phyloP scores from a whole-genome alignment of 768 basidiomycete genomes.

The Leccinum variicolor region DNA sequence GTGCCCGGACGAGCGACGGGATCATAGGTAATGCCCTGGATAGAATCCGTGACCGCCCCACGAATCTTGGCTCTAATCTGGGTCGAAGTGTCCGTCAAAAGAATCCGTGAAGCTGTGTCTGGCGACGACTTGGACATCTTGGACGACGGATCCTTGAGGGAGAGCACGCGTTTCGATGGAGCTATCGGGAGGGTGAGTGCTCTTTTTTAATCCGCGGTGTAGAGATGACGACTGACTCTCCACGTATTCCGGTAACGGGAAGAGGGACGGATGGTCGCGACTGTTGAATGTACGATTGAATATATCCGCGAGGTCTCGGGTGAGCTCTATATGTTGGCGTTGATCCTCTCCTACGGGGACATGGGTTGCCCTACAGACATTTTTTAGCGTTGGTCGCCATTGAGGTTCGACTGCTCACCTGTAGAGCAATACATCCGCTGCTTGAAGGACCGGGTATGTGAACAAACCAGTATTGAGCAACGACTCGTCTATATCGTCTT shows the following conservation, averaged over 20 bases:
- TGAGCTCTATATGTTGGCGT: conserved; percentile 88
- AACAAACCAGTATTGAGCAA: conserved; percentile 82
- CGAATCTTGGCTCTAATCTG: conserved; percentile 71
- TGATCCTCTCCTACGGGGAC: conserved; percentile 98
- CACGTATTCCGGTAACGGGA: conserved; percentile 69
- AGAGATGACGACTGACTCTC: conserved; percentile 53
- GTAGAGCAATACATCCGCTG: conserved; percentile 88
- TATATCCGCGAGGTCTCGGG: conserved; percentile 74
- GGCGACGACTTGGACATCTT: conserved; percentile 98
- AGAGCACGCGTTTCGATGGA: conserved; percentile 76
- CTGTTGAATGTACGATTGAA: conserved; percentile 72
- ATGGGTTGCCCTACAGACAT: conserved; percentile 66
- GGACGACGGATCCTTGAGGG: conserved; percentile 75
- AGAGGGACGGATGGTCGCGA: conserved; percentile 43
- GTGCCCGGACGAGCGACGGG: conserved; percentile 77
- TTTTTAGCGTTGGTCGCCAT: neutral
- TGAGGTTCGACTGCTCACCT: conserved; percentile 42
- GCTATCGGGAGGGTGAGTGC: conserved; percentile 41
- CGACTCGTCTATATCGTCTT: conserved; percentile 78
- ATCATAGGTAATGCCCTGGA: conserved; percentile 72
- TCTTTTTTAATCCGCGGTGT: neutral
- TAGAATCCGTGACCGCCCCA: conserved; percentile 83
- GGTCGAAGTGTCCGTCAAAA: conserved; percentile 69
- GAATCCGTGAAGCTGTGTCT: conserved; percentile 74
- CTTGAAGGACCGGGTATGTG: conserved; percentile 91